Evolutionary conservation across 768 basidiomycete species (phyloP).

Genomic region (Leccinum olivaceopallidum): DNA sequence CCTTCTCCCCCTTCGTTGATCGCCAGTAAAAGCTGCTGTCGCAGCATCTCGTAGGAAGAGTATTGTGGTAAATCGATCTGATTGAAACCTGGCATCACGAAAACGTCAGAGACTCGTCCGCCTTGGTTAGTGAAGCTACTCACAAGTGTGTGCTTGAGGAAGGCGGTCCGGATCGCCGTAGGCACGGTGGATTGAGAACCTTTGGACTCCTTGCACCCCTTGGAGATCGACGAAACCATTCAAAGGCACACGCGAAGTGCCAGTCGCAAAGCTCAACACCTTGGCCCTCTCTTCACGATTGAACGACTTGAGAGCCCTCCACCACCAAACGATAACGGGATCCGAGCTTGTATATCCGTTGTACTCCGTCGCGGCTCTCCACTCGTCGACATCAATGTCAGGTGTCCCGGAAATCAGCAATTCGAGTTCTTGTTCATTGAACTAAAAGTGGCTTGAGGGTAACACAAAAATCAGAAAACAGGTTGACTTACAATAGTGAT

Average conservation of each 20-base stretch:
- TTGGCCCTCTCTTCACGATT: slow-evolving; percentile 96
- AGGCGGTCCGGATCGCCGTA: slow-evolving; percentile 84
- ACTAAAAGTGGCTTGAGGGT: slow-evolving; percentile 45
- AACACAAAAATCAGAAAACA: not conserved
- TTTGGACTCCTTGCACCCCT: slow-evolving; percentile 90
- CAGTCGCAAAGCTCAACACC: slow-evolving; percentile 95
- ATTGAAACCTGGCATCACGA: slow-evolving; percentile 69
- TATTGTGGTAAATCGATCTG: slow-evolving; percentile 95
- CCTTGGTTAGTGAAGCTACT: slow-evolving; percentile 29
- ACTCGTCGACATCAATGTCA: slow-evolving; percentile 98
- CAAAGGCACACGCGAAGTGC: slow-evolving; percentile 89
- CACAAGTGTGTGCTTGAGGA: slow-evolving; percentile 90
- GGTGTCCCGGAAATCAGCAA: slow-evolving; percentile 95
- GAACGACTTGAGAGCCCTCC: slow-evolving; percentile 97
- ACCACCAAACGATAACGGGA: slow-evolving; percentile 98
- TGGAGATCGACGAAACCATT: slow-evolving; percentile 95
- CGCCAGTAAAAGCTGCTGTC: slow-evolving; percentile 85
- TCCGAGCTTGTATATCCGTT: slow-evolving; percentile 87
- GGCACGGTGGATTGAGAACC: slow-evolving; percentile 94
- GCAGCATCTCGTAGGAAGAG: slow-evolving; percentile 94
- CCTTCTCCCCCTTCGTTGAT: slow-evolving; percentile 97
- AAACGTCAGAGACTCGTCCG: slow-evolving; percentile 15
- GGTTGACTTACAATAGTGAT: slow-evolving; percentile 76
- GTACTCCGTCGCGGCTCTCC: slow-evolving; percentile 91
- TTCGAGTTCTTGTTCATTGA: slow-evolving; percentile 94